A percentile compares a stretch with the other conserved stretches of the same genome.
Evolutionary conservation across 78 protist species (phyloP).

Genomic region (Isochrysis galbana): DNA sequence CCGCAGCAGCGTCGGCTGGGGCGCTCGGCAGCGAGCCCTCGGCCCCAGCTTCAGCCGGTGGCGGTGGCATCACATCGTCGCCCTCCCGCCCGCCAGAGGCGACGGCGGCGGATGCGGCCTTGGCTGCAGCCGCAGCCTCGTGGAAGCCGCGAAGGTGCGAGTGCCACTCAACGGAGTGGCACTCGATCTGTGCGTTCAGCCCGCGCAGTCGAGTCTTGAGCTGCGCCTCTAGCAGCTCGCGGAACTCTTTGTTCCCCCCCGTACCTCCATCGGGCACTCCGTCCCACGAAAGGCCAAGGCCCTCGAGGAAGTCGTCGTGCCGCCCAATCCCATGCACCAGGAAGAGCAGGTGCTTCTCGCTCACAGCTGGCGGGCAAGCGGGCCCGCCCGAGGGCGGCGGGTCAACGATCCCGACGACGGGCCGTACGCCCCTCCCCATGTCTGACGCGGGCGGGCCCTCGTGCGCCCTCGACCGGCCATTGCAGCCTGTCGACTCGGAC

Average conservation of each 20-base stretch:
- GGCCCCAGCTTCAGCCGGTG: background rate
- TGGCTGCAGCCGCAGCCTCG: background rate
- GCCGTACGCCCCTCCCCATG: too few species aligned
- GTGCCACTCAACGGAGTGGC: background rate
- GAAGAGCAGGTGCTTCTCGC: constrained; percentile 13
- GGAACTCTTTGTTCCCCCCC: constrained; percentile 10
- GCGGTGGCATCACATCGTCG: too few species aligned
- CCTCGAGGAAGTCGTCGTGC: constrained; percentile 20
- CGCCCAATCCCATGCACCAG: constrained; percentile 19
- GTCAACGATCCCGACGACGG: too few species aligned
- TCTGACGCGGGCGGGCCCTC: background rate
- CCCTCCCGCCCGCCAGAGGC: too few species aligned
- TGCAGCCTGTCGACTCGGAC: background rate
- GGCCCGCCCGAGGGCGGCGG: too few species aligned
- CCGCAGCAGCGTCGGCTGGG: too few species aligned
- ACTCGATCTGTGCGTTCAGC: background rate
- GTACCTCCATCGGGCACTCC: background rate
- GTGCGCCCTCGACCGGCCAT: background rate
- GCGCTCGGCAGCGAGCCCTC: background rate
- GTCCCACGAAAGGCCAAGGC: background rate
- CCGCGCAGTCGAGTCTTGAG: background rate
- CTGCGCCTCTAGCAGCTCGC: background rate
- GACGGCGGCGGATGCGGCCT: background rate
- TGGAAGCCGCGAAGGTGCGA: background rate
- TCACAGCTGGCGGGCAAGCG: too few species aligned